Evolutionary conservation across 2,329 filamentous ascomycete genomes (phyloP).

Genomic region (Calonectria montana): DNA sequence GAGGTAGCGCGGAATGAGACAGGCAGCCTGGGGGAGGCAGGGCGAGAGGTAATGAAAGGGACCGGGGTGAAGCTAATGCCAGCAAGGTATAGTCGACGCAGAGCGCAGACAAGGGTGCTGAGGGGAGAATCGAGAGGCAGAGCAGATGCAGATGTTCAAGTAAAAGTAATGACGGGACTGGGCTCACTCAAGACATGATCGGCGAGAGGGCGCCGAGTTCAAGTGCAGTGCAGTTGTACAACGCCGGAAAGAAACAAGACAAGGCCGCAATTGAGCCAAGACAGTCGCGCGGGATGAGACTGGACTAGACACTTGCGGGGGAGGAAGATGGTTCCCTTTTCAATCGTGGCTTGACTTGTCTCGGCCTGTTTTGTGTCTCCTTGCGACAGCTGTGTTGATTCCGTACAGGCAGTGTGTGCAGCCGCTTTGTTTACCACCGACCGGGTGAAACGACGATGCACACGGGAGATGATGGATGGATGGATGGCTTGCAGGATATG

Average conservation of each 20-base stretch:
- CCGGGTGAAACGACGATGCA: constrained; percentile 5
- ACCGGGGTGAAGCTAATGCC: constrained; percentile 19
- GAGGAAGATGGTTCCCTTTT: not conserved
- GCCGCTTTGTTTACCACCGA: not conserved
- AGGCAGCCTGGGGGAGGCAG: constrained; percentile 10
- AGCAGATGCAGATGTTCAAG: constrained; percentile 2
- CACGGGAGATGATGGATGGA: constrained; percentile 4
- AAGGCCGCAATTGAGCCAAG: not conserved
- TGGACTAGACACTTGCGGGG: constrained; percentile 9
- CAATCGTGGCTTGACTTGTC: not conserved
- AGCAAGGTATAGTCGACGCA: constrained; percentile 29
- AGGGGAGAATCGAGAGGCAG: constrained; percentile 11
- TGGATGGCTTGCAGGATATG: constrained; percentile 2
- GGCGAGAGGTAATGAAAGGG: constrained; percentile 13
- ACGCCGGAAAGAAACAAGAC: constrained; percentile 2
- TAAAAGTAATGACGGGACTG: constrained; percentile 25
- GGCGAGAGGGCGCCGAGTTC: constrained; percentile 25
- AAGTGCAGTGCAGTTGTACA: constrained; percentile 14
- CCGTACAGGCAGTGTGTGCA: not conserved
- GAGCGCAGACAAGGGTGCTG: constrained; percentile 17
- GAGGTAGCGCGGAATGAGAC: constrained; percentile 30
- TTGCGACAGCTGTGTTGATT: constrained; percentile 5
- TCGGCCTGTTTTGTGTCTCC: constrained; percentile 2
- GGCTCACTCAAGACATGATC: constrained; percentile 42
- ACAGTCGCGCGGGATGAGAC: constrained; percentile 6